Evolutionary conservation across 169 alveolate species (phyloP).

Genomic region (Plasmodium gallinaceum): DNA sequence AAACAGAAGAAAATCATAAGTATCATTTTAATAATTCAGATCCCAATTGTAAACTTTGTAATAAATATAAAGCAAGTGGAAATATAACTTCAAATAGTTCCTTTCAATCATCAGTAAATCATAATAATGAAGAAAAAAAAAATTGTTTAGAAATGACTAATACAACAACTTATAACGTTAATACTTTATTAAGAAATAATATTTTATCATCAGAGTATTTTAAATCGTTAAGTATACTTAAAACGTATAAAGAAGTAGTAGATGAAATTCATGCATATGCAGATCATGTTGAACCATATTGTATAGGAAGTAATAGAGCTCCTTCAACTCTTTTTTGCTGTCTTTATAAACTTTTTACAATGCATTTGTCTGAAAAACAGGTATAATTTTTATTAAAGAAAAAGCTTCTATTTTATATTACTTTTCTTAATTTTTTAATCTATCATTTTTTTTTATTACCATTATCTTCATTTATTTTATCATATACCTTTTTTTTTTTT

Average conservation of each 20-base stretch:
- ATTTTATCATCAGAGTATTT: conserved; percentile 85
- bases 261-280: conserved; percentile 84
- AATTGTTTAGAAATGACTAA: conserved; percentile 71
- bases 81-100: conserved; percentile 23
- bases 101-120: conserved; percentile 21
- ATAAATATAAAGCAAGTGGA: conserved; percentile 21
- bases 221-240: conserved; percentile 80
- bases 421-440: not conserved
- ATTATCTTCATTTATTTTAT: not conserved
- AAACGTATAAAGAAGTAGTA: conserved; percentile 78
- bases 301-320: conserved; percentile 83
- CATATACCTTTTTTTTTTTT: too few relatives aligned
- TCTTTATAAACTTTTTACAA: conserved; percentile 81
- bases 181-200: conserved; percentile 82
- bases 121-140: conserved; percentile 55
- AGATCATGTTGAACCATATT: conserved; percentile 86
- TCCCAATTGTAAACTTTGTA: conserved; percentile 6
- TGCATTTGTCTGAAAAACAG: conserved; percentile 85
- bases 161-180: conserved; percentile 83
- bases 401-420: too few relatives aligned
- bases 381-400: conserved; percentile 14
- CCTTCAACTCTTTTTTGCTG: conserved; percentile 88
- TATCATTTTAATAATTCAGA: conserved; percentile 21
- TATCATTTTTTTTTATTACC: not conserved
- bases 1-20: conserved; percentile 9